Conservation (phyloP, 73 alveolate species). For the Paramecium sonneborni region DNA sequence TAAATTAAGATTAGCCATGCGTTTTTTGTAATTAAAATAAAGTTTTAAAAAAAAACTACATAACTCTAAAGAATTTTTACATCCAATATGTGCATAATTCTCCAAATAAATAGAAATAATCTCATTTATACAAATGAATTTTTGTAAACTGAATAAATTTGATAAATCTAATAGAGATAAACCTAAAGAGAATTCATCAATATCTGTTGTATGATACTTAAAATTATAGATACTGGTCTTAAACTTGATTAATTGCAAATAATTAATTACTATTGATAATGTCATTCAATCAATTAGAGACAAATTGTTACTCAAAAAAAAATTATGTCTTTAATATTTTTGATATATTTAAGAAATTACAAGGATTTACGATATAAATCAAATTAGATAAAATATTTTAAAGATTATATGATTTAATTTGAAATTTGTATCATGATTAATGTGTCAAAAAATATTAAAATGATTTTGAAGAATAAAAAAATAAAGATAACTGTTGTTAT, state of each 20-base stretch:
- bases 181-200: background rate
- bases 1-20: background rate
- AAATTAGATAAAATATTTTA: constrained; percentile 5
- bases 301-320: background rate
- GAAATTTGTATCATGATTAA: background rate
- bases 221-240: background rate
- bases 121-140: background rate
- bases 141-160: background rate
- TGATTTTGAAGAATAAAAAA: background rate
- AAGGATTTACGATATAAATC: background rate
- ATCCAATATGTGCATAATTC: constrained; percentile 13
- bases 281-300: background rate
- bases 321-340: background rate
- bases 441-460: background rate
- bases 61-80: constrained; percentile 14
- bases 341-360: background rate
- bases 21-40: background rate
- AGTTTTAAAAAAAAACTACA: background rate
- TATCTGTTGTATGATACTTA: background rate
- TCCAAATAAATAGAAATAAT: background rate
- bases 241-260: background rate
- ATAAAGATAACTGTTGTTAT: background rate
- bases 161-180: background rate
- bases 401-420: constrained; percentile 12
- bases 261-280: background rate